Evolutionary conservation across 257 asterid genomes (phyloP), one percentile per base, ranked within the genome.

Genomic region (Osmanthus fragrans): DNA sequence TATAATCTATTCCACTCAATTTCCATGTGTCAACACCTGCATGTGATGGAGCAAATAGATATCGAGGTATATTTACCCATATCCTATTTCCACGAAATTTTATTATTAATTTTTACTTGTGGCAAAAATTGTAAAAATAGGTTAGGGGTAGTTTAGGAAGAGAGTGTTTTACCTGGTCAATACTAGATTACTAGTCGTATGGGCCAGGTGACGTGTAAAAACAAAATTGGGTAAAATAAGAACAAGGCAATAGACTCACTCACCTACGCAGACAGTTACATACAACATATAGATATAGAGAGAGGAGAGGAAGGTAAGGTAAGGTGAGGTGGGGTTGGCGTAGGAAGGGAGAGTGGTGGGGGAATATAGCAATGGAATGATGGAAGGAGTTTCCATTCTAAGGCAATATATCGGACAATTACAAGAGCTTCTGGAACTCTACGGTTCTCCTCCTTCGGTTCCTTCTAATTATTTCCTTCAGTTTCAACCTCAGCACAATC

Each of bases 321-420:
- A 3, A 47, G 69, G 60, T 63, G 40, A 73, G 42, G 63, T 81
- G 72, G 80, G 79, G 18, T 69, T 72, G 37, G 71, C 40, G 75
- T 8, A 71, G 60, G 42, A 37, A 37, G 25, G 6, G 81, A 30
- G 78, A 42, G 25, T 21, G 76, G 79, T 56, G 49, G 39, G n/a
- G 30, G 79, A 74, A 75, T 33, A 63, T 79, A 82, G 85, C 75
- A 74, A 88, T 84, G 87, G 87, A 80, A 80, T 78, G 88, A 84
- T 86, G 88, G 92, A 87, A 77, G 86, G 83, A 77, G 82, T 88
- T 85, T 90, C 93, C 92, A 93, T 93, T 97, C 88, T 93, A 76
- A 88, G 97, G 90, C 98, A 95, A 86, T 90, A 91, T 72, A 95
- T 95, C 82, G 97, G 92, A 63, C 97, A 93, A 84, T 80, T 91